A percentile compares a stretch with the other conserved stretches of the same genome.
These are phyloP conservation scores for Aspergillus saccharolyticus DNA, from an alignment of 495 filamentous ascomycete species.

Conservation along the genomic window DNA sequence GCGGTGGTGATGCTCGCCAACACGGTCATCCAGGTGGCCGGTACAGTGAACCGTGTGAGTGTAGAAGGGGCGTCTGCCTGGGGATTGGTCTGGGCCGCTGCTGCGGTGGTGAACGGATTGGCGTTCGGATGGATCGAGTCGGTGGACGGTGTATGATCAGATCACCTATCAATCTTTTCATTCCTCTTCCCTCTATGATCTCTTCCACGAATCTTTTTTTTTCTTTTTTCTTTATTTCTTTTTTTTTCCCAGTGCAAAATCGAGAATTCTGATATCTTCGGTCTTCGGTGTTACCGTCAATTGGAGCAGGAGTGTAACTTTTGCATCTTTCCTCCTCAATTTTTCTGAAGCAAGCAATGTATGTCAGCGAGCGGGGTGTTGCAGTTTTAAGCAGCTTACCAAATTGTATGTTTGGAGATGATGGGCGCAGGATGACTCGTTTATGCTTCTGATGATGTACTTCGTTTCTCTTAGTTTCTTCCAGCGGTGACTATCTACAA, in stretches of 20 bases:
- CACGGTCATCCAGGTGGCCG: constrained; percentile 59
- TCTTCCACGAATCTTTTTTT: no score
- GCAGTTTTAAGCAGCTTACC: no score
- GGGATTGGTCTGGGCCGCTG: constrained; percentile 64
- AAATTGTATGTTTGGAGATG: no score
- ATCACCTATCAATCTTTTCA: constrained; percentile 6
- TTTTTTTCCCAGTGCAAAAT: no score
- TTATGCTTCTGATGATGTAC: no score
- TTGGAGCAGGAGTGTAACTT: no score
- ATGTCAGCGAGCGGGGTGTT: background rate
- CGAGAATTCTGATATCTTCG: no score
- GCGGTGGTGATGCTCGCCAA: constrained; percentile 51
- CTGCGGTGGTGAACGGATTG: constrained; percentile 52
- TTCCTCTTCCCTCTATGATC: background rate
- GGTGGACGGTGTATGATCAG: constrained; percentile 42
- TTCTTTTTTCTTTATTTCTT: no score
- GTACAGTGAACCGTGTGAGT: constrained; percentile 62
- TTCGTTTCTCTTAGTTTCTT: no score
- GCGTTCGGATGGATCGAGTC: constrained; percentile 57
- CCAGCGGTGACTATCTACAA: no score
- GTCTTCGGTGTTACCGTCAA: no score
- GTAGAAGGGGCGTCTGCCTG: constrained; percentile 62
- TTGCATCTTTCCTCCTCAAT: background rate
- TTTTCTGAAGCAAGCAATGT: background rate
- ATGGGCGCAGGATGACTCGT: no score